Conservation (phyloP, 768 basidiomycete species). For the Imleria badia region DNA sequence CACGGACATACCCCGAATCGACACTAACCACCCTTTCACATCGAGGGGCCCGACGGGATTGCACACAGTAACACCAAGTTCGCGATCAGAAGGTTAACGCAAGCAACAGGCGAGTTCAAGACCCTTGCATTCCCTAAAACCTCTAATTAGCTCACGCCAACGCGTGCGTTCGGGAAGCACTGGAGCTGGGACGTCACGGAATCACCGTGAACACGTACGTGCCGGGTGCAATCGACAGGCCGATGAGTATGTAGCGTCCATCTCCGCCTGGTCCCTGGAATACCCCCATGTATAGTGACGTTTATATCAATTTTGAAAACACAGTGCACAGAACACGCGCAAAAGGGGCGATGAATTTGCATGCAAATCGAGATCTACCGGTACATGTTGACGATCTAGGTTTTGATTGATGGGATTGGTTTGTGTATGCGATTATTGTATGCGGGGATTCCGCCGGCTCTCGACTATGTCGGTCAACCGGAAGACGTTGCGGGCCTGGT, state of each 20-base stretch:
- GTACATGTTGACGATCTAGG: too few relatives aligned
- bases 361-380: too few relatives aligned
- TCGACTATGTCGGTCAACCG: neutral
- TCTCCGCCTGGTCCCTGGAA: neutral
- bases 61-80: conserved; percentile 14
- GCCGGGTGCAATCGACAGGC: conserved; percentile 11
- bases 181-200: conserved; percentile 36
- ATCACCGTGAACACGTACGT: conserved; percentile 46
- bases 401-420: too few relatives aligned
- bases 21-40: too few relatives aligned
- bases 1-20: neutral
- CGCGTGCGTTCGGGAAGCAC: conserved; percentile 22
- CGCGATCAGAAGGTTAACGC: conserved; percentile 24
- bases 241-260: conserved; percentile 14
- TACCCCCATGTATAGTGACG: neutral
- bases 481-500: neutral
- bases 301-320: too few relatives aligned
- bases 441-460: neutral
- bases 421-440: neutral
- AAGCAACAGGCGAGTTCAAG: conserved; percentile 13
- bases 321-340: too few relatives aligned
- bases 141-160: neutral
- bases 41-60: neutral
- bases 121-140: neutral
- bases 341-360: too few relatives aligned